A percentile compares a stretch with the other conserved stretches of the same genome.
Evolutionary conservation across 2,329 filamentous ascomycete species (phyloP).

Genomic region (Penicillium occitanis): DNA sequence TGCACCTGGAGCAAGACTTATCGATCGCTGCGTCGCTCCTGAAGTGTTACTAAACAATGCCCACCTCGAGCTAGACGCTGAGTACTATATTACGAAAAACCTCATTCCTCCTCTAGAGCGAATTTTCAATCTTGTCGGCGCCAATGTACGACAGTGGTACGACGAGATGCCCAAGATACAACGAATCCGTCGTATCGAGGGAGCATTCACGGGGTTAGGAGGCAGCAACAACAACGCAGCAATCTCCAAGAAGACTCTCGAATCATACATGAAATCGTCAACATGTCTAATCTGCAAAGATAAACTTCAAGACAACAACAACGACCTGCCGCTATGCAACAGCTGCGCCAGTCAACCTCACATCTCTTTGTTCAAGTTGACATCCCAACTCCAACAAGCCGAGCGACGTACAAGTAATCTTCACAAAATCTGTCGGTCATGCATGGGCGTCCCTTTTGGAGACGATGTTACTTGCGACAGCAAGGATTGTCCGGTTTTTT

Average conservation of each 20-base stretch:
- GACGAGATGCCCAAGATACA: constrained; percentile 95
- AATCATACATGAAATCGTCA: constrained; percentile 83
- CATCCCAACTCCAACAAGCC: constrained; percentile 59
- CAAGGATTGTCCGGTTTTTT: constrained; percentile 90
- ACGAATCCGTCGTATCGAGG: constrained; percentile 65
- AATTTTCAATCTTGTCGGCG: constrained; percentile 94
- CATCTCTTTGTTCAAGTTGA: constrained; percentile 63
- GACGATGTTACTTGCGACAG: constrained; percentile 87
- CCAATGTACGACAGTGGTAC: constrained; percentile 87
- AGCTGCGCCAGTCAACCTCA: constrained; percentile 44
- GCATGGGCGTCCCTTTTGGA: constrained; percentile 68
- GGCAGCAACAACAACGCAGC: constrained; percentile 24
- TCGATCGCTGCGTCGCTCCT: constrained; percentile 86
- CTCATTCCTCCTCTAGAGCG: constrained; percentile 91
- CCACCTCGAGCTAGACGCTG: constrained; percentile 79
- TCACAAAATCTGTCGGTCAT: constrained; percentile 73
- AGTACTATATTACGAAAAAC: constrained; percentile 97
- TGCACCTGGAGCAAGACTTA: constrained; percentile 77
- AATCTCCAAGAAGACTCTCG: constrained; percentile 69
- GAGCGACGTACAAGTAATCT: constrained; percentile 67
- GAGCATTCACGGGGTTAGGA: constrained; percentile 28
- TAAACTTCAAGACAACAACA: constrained; percentile 50
- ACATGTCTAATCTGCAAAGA: constrained; percentile 74
- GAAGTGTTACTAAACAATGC: constrained; percentile 76
- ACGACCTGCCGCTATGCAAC: constrained; percentile 45